Evolutionary conservation across 305 asterid species (phyloP).

Genomic region (Fraxinus greggii): DNA sequence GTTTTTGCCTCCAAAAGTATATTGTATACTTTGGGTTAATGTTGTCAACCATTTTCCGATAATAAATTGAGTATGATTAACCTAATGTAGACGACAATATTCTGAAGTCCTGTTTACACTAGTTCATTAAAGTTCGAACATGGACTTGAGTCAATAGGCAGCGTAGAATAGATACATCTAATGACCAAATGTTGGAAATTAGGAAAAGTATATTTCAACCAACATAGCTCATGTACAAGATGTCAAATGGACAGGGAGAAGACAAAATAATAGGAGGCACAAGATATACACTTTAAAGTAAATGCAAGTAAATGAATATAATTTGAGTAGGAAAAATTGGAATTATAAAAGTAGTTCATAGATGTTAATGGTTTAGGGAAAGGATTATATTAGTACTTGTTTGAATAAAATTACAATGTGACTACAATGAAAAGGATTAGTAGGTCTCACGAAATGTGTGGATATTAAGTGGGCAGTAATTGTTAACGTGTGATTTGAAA

Average conservation of each 20-base stretch:
- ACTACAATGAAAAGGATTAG: neutral
- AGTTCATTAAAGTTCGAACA: neutral
- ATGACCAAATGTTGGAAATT: neutral
- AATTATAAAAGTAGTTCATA: neutral
- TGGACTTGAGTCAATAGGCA: neutral
- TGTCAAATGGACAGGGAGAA: neutral
- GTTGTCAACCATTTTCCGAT: neutral
- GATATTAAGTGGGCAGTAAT: neutral
- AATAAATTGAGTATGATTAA: neutral
- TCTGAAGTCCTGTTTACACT: neutral
- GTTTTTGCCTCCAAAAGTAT: neutral
- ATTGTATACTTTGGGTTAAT: neutral
- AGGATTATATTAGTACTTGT: neutral
- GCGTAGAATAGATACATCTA: neutral
- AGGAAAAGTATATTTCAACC: neutral
- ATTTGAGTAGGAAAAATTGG: neutral
- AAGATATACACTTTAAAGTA: neutral
- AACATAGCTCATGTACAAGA: neutral
- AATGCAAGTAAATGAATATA: neutral
- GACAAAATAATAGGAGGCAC: neutral
- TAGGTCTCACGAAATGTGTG: neutral
- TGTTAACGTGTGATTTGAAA: neutral
- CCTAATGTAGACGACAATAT: neutral
- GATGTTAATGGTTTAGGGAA: neutral
- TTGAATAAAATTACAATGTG: neutral